Evolutionary conservation across 2,329 filamentous ascomycete genomes (phyloP).

Genomic region (Hypoxylon sp.): DNA sequence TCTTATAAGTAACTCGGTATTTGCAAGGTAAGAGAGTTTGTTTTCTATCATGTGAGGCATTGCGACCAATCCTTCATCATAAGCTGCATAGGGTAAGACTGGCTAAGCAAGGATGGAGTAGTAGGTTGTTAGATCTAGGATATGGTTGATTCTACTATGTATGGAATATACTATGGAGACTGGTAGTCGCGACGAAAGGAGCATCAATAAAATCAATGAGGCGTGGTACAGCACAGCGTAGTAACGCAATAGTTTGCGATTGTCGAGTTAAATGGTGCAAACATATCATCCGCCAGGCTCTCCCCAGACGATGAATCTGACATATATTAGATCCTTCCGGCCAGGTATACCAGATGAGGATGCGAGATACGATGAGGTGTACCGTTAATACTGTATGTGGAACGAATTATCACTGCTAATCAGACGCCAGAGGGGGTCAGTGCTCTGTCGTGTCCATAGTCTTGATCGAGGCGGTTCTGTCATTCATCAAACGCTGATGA

Average conservation of each 20-base stretch:
- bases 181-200: slow-evolving; percentile 19
- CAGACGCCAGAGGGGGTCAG: slow-evolving; percentile 20
- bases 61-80: slow-evolving; percentile 14
- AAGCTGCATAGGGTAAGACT: slow-evolving; percentile 8
- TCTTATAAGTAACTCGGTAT: slow-evolving; percentile 19
- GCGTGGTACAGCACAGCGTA: slow-evolving; percentile 22
- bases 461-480: slow-evolving; percentile 24
- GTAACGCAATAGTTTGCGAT: slow-evolving; percentile 32
- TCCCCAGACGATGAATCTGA: slow-evolving; percentile 43
- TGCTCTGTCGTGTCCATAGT: slow-evolving; percentile 4
- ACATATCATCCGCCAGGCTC: slow-evolving; percentile 35
- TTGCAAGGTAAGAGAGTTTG: slow-evolving; percentile 6
- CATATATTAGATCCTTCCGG: slow-evolving; percentile 44
- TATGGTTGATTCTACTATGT: slow-evolving; percentile 2
- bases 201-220: slow-evolving; percentile 23
- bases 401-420: slow-evolving; percentile 27
- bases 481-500: slow-evolving; percentile 17
- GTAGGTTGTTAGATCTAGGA: slow-evolving; percentile 15
- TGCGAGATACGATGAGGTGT: slow-evolving; percentile 27
- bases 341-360: slow-evolving; percentile 34
- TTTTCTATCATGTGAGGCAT: slow-evolving; percentile 14
- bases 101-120: slow-evolving; percentile 10
- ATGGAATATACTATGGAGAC: slow-evolving; percentile 1
- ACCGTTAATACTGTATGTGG: slow-evolving; percentile 31
- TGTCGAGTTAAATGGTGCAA: slow-evolving; percentile 36